These are phyloP conservation scores for Metrosideros polymorpha DNA, from an alignment of 441 rosid species.

Conservation along the genomic window DNA sequence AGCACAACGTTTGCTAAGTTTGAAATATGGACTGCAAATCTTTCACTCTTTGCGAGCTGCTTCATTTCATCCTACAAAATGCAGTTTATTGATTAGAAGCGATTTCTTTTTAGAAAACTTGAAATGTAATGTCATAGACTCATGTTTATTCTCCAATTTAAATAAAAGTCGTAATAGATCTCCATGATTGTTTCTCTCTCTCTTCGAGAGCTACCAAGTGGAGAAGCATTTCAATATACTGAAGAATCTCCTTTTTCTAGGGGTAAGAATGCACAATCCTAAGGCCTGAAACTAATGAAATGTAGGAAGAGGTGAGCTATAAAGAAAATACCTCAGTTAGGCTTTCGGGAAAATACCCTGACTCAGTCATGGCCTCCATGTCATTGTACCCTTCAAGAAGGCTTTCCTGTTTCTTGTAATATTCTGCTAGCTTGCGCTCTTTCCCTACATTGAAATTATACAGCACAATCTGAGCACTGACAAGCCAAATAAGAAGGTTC, in stretches of 20 bases:
- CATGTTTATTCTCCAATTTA: not conserved
- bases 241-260: not conserved
- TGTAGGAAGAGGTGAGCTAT: not conserved
- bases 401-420: conserved; percentile 38
- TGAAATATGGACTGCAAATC: conserved; percentile 31
- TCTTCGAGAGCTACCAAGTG: not conserved
- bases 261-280: not conserved
- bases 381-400: conserved; percentile 33
- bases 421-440: conserved; percentile 23
- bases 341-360: conserved; percentile 26
- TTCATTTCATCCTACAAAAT: conserved; percentile 25
- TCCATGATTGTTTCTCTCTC: not conserved
- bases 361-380: conserved; percentile 32
- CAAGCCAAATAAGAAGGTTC: not conserved
- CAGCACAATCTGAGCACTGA: not conserved
- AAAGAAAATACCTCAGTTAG: conserved; percentile 17
- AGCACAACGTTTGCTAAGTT: conserved; percentile 48
- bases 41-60: conserved; percentile 30
- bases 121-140: not conserved
- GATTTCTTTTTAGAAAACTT: not conserved
- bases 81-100: not conserved
- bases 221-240: not conserved
- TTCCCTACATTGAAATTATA: conserved; percentile 13
- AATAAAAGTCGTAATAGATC: not conserved
- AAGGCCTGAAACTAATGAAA: not conserved